Conservation (phyloP, 441 rosid genomes). For the Hura crepitans region DNA sequence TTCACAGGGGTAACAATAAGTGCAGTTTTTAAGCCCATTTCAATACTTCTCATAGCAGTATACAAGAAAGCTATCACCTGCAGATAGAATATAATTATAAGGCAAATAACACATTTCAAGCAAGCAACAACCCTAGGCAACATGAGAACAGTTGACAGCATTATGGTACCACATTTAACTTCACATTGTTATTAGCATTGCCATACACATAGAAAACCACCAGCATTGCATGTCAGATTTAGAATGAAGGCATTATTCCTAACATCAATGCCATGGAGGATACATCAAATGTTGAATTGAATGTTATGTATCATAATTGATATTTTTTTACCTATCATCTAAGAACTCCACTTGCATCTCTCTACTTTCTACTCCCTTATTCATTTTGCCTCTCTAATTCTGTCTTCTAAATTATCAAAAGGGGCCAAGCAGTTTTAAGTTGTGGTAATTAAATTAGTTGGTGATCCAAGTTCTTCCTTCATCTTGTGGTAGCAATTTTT, state of each 20-base stretch:
- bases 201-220: not conserved
- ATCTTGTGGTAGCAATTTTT: not conserved
- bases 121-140: not conserved
- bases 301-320: not conserved
- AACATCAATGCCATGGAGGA: not conserved
- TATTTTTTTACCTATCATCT: not conserved
- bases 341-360: not conserved
- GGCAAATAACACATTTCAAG: conserved; percentile 15
- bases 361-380: not conserved
- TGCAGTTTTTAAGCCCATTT: conserved; percentile 86
- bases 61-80: conserved; percentile 98
- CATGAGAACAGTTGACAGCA: not conserved
- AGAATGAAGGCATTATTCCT: not conserved
- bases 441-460: not conserved
- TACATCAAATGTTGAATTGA: not conserved
- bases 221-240: not conserved
- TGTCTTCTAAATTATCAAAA: not conserved
- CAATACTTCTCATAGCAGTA: conserved; percentile 89
- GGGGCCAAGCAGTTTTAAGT: not conserved
- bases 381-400: not conserved
- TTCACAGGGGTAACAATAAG: conserved; percentile 97
- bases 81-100: conserved; percentile 27
- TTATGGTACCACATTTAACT: not conserved
- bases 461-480: not conserved
- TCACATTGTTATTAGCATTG: conserved; percentile 1